Conservation (phyloP, 495 filamentous ascomycete genomes). For the Aspergillus hancockii region DNA sequence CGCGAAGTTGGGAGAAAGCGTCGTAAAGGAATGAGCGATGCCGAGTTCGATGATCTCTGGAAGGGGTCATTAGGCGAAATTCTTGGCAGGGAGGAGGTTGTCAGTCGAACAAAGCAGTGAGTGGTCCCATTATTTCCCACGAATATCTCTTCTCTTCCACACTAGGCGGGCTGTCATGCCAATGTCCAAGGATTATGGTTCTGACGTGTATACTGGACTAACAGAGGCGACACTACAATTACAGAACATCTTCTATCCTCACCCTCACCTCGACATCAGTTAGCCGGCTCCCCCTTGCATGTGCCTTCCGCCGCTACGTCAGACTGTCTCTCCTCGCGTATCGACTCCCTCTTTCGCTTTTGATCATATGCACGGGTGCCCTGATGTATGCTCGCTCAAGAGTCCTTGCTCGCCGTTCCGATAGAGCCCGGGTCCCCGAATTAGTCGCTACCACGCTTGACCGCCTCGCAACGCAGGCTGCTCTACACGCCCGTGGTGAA, state of each 20-base stretch:
- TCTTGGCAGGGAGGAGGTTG: constrained; percentile 76
- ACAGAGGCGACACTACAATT: constrained; percentile 69
- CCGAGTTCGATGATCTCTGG: constrained; percentile 94
- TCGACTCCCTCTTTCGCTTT: constrained; percentile 85
- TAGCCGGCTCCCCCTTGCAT: constrained; percentile 83
- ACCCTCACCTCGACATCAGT: constrained; percentile 73
- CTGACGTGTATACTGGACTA: constrained; percentile 62
- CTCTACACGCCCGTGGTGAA: constrained; percentile 66
- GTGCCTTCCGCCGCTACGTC: constrained; percentile 85
- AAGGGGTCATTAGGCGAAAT: constrained; percentile 84
- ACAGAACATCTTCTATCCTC: constrained; percentile 63
- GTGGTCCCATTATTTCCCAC: constrained; percentile 36
- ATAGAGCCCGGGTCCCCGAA: constrained; percentile 69
- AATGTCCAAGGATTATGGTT: constrained; percentile 39
- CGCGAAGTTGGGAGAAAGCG: constrained; percentile 69
- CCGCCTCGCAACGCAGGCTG: constrained; percentile 77
- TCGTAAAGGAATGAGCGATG: constrained; percentile 74
- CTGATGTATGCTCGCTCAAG: constrained; percentile 58
- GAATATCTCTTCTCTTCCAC: constrained; percentile 12
- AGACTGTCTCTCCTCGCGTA: constrained; percentile 89
- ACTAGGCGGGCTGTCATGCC: not conserved
- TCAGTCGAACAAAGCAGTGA: constrained; percentile 74
- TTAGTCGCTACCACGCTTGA: constrained; percentile 82
- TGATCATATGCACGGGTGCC: constrained; percentile 53
- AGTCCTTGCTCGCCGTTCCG: constrained; percentile 57